Conservation (phyloP, 306 rosid genomes). For the Leucaena leucocephala region DNA sequence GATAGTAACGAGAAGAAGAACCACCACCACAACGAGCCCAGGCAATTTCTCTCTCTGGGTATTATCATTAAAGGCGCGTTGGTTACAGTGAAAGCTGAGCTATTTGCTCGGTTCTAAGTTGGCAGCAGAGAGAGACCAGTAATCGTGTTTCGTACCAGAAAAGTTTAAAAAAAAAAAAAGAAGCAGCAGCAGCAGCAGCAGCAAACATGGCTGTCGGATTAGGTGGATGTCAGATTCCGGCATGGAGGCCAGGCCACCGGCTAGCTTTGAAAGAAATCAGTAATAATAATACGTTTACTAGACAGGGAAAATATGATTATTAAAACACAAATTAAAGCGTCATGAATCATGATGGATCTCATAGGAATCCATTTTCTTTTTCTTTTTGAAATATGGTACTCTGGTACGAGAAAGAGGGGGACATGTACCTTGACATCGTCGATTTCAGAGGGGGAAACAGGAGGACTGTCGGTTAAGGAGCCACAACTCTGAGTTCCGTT, state of each 20-base stretch:
- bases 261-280: neutral
- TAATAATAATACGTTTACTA: neutral
- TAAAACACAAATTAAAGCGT: neutral
- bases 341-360: neutral
- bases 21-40: neutral
- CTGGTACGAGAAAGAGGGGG: neutral
- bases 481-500: conserved; percentile 79
- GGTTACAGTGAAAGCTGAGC: conserved; percentile 74
- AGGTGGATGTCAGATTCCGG: conserved; percentile 39
- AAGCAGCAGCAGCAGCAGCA: neutral
- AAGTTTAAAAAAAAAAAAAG: neutral
- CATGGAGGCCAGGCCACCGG: conserved; percentile 1
- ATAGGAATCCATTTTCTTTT: neutral
- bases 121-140: conserved; percentile 35
- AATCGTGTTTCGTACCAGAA: conserved; percentile 40
- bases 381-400: too few species aligned
- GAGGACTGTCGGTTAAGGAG: conserved; percentile 84
- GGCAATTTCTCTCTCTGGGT: conserved; percentile 13
- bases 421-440: conserved; percentile 78
- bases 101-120: conserved; percentile 34
- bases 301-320: too few species aligned
- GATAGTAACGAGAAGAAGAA: conserved; percentile 33
- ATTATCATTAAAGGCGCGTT: conserved; percentile 40
- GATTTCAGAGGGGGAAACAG: conserved; percentile 84
- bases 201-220: conserved; percentile 27